phyloP scores from a whole-genome alignment of 257 asterid genomes.

The Ocimum tenuiflorum region DNA sequence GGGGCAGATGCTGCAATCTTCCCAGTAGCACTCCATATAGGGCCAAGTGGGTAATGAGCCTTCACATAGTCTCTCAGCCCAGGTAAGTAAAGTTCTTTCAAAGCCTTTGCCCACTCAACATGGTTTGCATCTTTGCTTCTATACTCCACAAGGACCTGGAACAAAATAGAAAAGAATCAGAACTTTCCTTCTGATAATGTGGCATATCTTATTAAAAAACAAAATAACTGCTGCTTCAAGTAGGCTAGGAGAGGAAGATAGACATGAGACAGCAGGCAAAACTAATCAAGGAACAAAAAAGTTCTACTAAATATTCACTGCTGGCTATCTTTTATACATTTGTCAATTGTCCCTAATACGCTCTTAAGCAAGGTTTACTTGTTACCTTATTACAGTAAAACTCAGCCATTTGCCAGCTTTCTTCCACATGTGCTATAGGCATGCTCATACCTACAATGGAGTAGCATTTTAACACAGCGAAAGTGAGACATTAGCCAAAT shows the following conservation, averaged over 20 bases:
- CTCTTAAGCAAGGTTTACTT: background rate
- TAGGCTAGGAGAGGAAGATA: background rate
- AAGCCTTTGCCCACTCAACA: constrained; percentile 94
- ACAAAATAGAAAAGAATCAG: constrained; percentile 2
- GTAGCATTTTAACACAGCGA: constrained; percentile 7
- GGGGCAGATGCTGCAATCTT: constrained; percentile 46
- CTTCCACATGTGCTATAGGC: constrained; percentile 97
- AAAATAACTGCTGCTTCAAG: background rate
- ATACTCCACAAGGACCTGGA: constrained; percentile 82
- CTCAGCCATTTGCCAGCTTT: constrained; percentile 99
- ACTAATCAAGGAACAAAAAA: background rate
- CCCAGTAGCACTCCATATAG: constrained; percentile 86
- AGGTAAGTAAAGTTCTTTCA: constrained; percentile 85
- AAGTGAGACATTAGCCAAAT: background rate
- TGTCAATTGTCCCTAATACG: background rate
- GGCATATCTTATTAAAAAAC: background rate
- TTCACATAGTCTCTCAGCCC: constrained; percentile 94
- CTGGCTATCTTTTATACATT: background rate
- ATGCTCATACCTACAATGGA: constrained; percentile 69
- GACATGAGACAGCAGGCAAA: background rate
- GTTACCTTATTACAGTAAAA: constrained; percentile 87
- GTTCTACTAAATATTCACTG: background rate
- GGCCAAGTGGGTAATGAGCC: constrained; percentile 83
- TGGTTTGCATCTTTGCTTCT: constrained; percentile 83
- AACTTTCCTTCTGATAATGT: background rate